Percentiles rank a stretch among this genome's conserved stretches.
These are phyloP conservation scores for Globisporangium orthogonon DNA, from an alignment of 352 stramenopile genomes.

Conservation along the genomic window DNA sequence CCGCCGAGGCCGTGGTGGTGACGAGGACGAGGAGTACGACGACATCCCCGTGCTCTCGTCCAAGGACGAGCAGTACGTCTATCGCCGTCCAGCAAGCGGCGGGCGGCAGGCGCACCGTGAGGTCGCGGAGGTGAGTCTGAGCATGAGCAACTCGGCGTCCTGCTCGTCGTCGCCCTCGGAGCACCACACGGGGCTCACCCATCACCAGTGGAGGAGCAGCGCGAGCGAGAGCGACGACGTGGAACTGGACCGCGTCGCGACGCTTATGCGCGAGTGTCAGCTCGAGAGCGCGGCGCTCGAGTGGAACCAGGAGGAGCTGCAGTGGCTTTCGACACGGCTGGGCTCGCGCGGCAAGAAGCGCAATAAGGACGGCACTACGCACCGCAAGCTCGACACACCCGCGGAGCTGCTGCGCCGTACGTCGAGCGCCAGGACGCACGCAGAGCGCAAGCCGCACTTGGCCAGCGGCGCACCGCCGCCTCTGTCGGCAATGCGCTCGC, in stretches of 20 bases:
- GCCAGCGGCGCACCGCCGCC: too few species aligned
- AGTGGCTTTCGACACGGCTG: constrained; percentile 17
- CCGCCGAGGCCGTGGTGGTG: neutral
- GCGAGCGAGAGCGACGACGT: constrained; percentile 1
- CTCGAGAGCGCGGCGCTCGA: constrained; percentile 14
- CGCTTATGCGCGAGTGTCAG: neutral
- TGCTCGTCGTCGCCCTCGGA: constrained; percentile 7
- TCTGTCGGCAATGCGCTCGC: neutral
- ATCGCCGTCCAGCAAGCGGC: neutral
- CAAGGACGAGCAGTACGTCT: neutral
- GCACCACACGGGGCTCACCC: neutral
- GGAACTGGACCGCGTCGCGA: neutral
- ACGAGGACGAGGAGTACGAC: neutral
- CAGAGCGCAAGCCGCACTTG: neutral
- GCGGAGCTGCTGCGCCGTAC: constrained; percentile 1
- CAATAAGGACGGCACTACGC: constrained; percentile 14
- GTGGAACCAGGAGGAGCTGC: constrained; percentile 34
- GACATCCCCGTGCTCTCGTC: neutral
- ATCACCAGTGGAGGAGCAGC: neutral
- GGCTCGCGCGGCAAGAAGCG: constrained; percentile 19
- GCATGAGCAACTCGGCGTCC: neutral
- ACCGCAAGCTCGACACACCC: constrained; percentile 7
- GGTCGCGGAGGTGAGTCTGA: neutral
- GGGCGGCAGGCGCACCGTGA: neutral
- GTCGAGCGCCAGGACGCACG: neutral